phyloP scores from a whole-genome alignment of 768 basidiomycete genomes.

The Podaxis rugospora region DNA sequence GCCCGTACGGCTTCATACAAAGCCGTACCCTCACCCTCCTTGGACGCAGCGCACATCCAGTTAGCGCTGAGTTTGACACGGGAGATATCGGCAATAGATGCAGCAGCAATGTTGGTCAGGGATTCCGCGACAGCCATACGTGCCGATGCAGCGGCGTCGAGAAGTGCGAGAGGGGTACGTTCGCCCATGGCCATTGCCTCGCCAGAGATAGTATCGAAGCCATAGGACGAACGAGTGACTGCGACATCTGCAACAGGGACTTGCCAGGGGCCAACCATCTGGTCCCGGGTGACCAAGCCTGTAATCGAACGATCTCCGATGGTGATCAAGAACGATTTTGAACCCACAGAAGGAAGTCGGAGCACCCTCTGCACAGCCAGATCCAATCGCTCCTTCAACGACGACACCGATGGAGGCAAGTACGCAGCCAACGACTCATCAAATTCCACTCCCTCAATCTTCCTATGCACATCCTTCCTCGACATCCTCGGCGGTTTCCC shows the following conservation, averaged over 20 bases:
- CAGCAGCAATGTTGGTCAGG: constrained; percentile 85
- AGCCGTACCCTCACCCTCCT: constrained; percentile 81
- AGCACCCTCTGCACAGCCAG: constrained; percentile 79
- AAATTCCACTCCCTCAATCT: constrained; percentile 43
- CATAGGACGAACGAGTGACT: constrained; percentile 91
- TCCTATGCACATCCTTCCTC: constrained; percentile 55
- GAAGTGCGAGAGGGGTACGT: constrained; percentile 87
- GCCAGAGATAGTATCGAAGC: constrained; percentile 77
- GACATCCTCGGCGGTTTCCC: constrained; percentile 94
- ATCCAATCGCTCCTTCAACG: constrained; percentile 45
- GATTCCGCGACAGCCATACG: constrained; percentile 96
- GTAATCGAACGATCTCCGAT: constrained; percentile 95
- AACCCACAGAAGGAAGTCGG: constrained; percentile 87
- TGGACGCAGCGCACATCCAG: constrained; percentile 98
- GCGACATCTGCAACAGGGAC: constrained; percentile 97
- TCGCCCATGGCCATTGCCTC: constrained; percentile 99
- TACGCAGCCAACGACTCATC: constrained; percentile 69
- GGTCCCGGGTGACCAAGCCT: constrained; percentile 91
- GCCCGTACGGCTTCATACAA: constrained; percentile 90
- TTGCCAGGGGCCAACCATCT: constrained; percentile 99
- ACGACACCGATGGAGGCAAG: constrained; percentile 37
- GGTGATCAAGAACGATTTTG: constrained; percentile 97
- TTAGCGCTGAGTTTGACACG: constrained; percentile 95
- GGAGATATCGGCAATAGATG: constrained; percentile 62
- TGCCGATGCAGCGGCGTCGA: constrained; percentile 86